Conservation (phyloP, 805 yeast species). For the Metschnikowia bowlesiae region DNA sequence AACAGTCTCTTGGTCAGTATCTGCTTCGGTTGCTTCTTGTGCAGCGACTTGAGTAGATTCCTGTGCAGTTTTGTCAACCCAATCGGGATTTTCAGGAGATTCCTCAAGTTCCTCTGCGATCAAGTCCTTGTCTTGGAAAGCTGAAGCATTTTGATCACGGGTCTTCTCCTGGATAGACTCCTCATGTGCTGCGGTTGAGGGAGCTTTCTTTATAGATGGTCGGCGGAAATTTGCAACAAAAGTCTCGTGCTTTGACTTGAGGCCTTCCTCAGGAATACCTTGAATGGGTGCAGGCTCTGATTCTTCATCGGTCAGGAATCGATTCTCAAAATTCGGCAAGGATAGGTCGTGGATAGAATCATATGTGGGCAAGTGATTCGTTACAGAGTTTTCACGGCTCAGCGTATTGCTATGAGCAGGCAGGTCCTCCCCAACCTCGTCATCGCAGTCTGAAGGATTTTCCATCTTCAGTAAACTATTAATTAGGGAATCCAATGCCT, state of each 20-base stretch:
- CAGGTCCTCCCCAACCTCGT: not conserved
- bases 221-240: constrained; percentile 10
- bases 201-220: constrained; percentile 36
- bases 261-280: not conserved
- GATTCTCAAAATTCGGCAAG: constrained; percentile 27
- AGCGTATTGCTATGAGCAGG: not conserved
- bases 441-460: constrained; percentile 3
- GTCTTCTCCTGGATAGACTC: not conserved
- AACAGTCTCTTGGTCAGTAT: too few species aligned
- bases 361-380: constrained; percentile 19
- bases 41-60: not conserved
- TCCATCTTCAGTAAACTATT: constrained; percentile 29
- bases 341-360: constrained; percentile 22
- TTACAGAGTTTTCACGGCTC: not conserved
- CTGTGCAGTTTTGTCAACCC: not conserved
- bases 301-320: constrained; percentile 11
- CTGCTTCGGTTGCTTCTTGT: not conserved
- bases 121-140: too few species aligned
- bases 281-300: not conserved
- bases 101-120: not conserved
- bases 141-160: not conserved
- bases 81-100: too few species aligned
- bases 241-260: constrained; percentile 10
- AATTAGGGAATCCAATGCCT: constrained; percentile 35
- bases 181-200: constrained; percentile 15